Percentiles rank a stretch among this genome's conserved stretches.
Evolutionary conservation across 768 basidiomycete genomes (phyloP).

Genomic region (Tubosaeta sp.): DNA sequence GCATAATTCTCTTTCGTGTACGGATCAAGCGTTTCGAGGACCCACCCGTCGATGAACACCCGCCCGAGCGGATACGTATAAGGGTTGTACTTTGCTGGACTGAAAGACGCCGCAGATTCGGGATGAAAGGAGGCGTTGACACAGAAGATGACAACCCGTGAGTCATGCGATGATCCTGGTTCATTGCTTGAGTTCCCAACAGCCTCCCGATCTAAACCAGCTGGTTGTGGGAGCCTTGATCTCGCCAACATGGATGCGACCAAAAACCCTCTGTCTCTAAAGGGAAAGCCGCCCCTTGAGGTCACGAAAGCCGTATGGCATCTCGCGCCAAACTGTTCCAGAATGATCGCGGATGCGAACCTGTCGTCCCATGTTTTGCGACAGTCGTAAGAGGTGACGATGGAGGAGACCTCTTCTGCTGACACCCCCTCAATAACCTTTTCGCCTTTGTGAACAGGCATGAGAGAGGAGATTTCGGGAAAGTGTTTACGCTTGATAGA

Average conservation of each 20-base stretch:
- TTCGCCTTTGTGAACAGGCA: constrained; percentile 83
- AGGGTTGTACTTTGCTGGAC: constrained; percentile 70
- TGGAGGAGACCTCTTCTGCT: constrained; percentile 82
- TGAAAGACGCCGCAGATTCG: constrained; percentile 53
- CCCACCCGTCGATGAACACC: constrained; percentile 89
- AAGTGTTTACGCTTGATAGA: constrained; percentile 72
- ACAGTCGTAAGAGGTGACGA: constrained; percentile 65
- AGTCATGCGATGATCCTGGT: constrained; percentile 34
- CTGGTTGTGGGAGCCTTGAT: constrained; percentile 34
- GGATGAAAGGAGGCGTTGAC: constrained; percentile 81
- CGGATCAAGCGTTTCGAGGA: constrained; percentile 92
- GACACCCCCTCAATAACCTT: constrained; percentile 92
- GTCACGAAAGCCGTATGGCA: constrained; percentile 68
- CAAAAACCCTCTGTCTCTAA: constrained; percentile 85
- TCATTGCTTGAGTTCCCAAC: constrained; percentile 17
- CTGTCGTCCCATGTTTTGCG: constrained; percentile 85
- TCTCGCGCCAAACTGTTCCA: constrained; percentile 78
- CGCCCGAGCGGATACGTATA: constrained; percentile 71
- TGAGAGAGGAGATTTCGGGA: constrained; percentile 69
- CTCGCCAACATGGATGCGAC: constrained; percentile 75
- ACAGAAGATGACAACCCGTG: constrained; percentile 68
- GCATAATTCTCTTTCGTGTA: constrained; percentile 92
- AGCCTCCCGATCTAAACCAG: constrained; percentile 39
- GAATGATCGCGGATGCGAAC: constrained; percentile 60
- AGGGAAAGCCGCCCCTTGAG: constrained; percentile 81